Conservation (phyloP, 495 filamentous ascomycete genomes). For the Lichenothelia convexa region DNA sequence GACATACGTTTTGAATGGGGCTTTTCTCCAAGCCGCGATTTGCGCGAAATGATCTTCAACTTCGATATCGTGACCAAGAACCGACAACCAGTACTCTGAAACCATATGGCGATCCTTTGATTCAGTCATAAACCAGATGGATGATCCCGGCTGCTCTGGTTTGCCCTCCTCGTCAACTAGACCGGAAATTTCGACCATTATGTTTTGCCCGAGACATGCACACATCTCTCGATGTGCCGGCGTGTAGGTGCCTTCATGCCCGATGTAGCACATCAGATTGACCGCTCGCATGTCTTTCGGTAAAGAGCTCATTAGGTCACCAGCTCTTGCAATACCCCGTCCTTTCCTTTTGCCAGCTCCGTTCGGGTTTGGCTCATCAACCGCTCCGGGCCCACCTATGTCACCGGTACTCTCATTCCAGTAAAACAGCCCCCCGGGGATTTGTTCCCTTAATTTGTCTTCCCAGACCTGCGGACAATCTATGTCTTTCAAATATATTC, state of each 20-base stretch:
- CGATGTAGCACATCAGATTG: constrained; percentile 96
- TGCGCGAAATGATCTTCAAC: constrained; percentile 93
- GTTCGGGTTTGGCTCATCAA: constrained; percentile 16
- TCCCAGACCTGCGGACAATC: constrained; percentile 79
- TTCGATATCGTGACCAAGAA: constrained; percentile 86
- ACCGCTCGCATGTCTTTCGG: constrained; percentile 69
- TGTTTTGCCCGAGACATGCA: constrained; percentile 83
- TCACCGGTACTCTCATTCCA: constrained; percentile 58
- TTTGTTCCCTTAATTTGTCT: constrained; percentile 51
- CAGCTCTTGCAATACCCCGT: constrained; percentile 41
- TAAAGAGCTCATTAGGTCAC: constrained; percentile 90
- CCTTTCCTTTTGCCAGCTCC: constrained; percentile 21
- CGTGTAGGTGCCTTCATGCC: constrained; percentile 94
- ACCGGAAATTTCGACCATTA: constrained; percentile 80
- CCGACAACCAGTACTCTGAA: constrained; percentile 78
- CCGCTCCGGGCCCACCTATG: constrained; percentile 29
- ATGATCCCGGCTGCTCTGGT: constrained; percentile 59
- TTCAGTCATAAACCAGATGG: constrained; percentile 97
- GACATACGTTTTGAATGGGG: constrained; percentile 79
- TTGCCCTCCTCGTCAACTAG: constrained; percentile 38
- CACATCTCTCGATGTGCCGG: constrained; percentile 97
- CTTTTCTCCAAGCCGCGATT: constrained; percentile 78
- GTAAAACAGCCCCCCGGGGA: constrained; percentile 69
- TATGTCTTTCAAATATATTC: constrained; percentile 89
- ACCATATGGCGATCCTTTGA: constrained; percentile 72